Base-by-base conservation (phyloP, 352 stramenopile genomes). In the Globisporangium abappressorium region DNA sequence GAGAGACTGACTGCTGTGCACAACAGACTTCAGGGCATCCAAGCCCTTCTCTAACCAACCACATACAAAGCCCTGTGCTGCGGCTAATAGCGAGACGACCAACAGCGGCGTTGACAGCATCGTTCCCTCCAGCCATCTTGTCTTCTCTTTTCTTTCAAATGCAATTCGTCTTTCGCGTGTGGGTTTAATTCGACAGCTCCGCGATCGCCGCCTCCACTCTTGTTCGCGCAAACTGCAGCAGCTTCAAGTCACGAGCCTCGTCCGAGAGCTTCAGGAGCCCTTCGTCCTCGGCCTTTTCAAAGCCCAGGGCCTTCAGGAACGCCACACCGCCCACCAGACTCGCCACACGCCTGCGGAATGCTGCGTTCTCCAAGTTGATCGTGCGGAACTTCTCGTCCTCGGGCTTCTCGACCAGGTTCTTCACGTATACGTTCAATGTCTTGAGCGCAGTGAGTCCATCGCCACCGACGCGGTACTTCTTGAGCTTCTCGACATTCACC, bases 361-460 rank as follows among this genome's bases (percentile, higher is more conserved):
- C 92, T 6, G 86, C 70, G 60, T 97, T 97, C 49, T 97, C 89
- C 33, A 96, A 59, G 72, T 97, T 97, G 70, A 98, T 97, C 22
- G 80, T 87, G 12, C 88, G 87, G 74, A 97, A 98, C 66, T 97
- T 98, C 5, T 96, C 87, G 55, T 96, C 89, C 2, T 92, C 80
- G 0, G 89, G 88, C 59, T 96, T 96, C 47, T 95, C 84, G 18
- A 97, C 34, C 54, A 97, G 66, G 63, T 97, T 97, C 71, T 88
- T 91, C 28, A 97, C 76, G 66, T 96, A 96, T 69, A 96, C 87
- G 51, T 88, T 82, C 41, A 97, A 66, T 36, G 91, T 95, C 71
- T 93, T 94, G 41, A 97, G 63, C 6, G 87, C 83, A 28, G 86
- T 92, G 46, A 94, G 72, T 3, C 88, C 88, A 63, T 96, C 89